phyloP scores from a whole-genome alignment of 176 grass and related monocot genomes.

The Carex pumila region DNA sequence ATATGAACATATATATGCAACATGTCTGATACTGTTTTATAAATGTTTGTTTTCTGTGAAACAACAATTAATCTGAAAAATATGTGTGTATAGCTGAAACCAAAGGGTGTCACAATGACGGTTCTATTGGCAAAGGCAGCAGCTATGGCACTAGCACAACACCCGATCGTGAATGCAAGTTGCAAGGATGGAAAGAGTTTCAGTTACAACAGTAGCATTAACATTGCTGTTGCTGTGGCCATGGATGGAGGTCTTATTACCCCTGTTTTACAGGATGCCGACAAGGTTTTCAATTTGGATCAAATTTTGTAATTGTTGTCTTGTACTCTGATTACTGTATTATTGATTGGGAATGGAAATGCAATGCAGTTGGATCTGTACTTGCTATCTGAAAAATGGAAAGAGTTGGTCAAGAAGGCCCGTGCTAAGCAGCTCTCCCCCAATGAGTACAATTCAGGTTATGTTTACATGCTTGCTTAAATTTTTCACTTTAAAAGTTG shows the following conservation, averaged over 20 bases:
- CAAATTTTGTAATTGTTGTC: conserved; percentile 3
- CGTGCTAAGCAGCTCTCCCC: conserved; percentile 79
- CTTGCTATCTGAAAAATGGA: conserved; percentile 76
- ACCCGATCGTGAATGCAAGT: conserved; percentile 73
- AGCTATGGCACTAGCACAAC: conserved; percentile 68
- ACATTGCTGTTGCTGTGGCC: conserved; percentile 78
- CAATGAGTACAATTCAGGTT: conserved; percentile 79
- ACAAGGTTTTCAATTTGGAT: conserved; percentile 45
- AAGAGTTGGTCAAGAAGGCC: conserved; percentile 71
- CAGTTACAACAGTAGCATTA: conserved; percentile 54
- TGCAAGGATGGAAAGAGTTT: conserved; percentile 98
- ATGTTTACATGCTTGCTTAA: background rate
- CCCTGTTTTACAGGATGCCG: conserved; percentile 66
- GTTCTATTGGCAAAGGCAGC: conserved; percentile 68
- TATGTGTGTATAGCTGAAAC: conserved; percentile 40
- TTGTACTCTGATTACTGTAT: background rate
- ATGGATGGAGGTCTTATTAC: conserved; percentile 87
- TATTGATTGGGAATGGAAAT: conserved; percentile 20
- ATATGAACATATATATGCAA: background rate
- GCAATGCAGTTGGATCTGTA: conserved; percentile 78
- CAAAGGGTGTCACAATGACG: conserved; percentile 88
- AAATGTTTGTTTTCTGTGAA: background rate
- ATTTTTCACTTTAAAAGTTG: background rate
- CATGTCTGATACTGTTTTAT: background rate
- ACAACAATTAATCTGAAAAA: conserved; percentile 1